These are phyloP conservation scores for Crataegus laevigata DNA, from an alignment of 306 rosid species.

Conservation along the genomic window DNA sequence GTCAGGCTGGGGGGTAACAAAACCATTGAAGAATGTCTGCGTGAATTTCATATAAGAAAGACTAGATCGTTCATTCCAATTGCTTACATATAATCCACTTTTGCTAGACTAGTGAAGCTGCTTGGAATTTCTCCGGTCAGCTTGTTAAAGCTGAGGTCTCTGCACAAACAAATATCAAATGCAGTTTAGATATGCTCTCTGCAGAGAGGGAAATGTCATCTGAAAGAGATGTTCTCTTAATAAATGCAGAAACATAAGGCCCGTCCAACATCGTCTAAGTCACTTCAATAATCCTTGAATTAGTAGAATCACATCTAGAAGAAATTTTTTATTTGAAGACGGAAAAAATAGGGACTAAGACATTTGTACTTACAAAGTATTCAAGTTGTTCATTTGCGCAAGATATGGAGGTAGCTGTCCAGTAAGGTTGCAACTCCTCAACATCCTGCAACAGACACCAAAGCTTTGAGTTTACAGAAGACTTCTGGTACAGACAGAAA, in stretches of 20 bases:
- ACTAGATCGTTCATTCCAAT: neutral
- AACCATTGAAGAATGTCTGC: too few relatives aligned
- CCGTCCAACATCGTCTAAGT: too few relatives aligned
- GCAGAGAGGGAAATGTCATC: too few relatives aligned
- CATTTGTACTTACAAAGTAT: conserved; percentile 35
- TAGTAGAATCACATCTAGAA: too few relatives aligned
- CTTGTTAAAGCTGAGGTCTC: conserved; percentile 73
- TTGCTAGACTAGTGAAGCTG: conserved; percentile 15
- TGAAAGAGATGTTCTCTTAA: too few relatives aligned
- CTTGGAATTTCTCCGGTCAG: conserved; percentile 52
- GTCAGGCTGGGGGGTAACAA: too few relatives aligned
- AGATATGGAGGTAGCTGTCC: conserved; percentile 49
- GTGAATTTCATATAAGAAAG: neutral
- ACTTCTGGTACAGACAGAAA: neutral
- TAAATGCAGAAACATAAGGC: too few relatives aligned
- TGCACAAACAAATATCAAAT: conserved; percentile 18
- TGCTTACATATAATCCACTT: conserved; percentile 39
- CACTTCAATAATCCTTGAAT: too few relatives aligned
- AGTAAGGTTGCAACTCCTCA: conserved; percentile 62
- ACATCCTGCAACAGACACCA: conserved; percentile 33
- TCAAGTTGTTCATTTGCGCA: conserved; percentile 25
- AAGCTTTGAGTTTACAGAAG: neutral
- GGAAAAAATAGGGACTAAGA: neutral
- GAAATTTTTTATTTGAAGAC: neutral
- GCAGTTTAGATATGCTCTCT: neutral